Percentiles rank a stretch among this genome's conserved stretches.
These are phyloP conservation scores for Kluyveromyces lactis DNA, from an alignment of 805 yeast species.

Conservation along the genomic window DNA sequence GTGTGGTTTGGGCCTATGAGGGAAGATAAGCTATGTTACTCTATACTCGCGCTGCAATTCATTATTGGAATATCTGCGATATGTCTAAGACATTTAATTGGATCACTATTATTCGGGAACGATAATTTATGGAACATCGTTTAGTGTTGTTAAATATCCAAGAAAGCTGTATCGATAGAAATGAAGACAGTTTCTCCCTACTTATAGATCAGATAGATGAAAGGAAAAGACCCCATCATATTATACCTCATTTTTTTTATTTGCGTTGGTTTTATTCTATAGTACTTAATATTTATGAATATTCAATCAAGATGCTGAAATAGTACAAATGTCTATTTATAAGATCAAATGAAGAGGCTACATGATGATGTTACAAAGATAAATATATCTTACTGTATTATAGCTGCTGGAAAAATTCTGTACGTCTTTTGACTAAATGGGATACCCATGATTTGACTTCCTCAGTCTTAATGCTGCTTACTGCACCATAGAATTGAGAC, in stretches of 20 bases:
- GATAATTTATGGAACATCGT: constrained; percentile 56
- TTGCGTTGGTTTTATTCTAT: too few species aligned
- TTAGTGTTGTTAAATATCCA: background rate
- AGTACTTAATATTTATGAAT: too few species aligned
- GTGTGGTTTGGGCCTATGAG: constrained; percentile 88
- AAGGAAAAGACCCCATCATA: too few species aligned
- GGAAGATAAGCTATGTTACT: constrained; percentile 65
- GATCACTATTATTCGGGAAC: constrained; percentile 78
- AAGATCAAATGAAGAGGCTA: too few species aligned
- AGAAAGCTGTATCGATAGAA: too few species aligned
- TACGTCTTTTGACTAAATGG: constrained; percentile 43
- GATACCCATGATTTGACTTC: constrained; percentile 67
- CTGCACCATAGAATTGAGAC: constrained; percentile 60
- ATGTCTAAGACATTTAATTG: constrained; percentile 70
- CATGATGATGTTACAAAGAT: too few species aligned
- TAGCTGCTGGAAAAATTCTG: constrained; percentile 3
- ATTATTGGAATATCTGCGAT: constrained; percentile 58
- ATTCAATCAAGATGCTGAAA: too few species aligned
- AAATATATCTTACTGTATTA: too few species aligned
- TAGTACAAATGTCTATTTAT: too few species aligned
- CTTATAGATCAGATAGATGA: too few species aligned
- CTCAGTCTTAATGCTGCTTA: constrained; percentile 53
- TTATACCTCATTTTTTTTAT: too few species aligned
- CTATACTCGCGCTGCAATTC: constrained; percentile 57
- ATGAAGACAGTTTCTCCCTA: too few species aligned